Percentiles rank a stretch among this genome's conserved stretches.
These are phyloP conservation scores for Pyrus bretschneideri DNA, from an alignment of 306 rosid species.

Conservation along the genomic window DNA sequence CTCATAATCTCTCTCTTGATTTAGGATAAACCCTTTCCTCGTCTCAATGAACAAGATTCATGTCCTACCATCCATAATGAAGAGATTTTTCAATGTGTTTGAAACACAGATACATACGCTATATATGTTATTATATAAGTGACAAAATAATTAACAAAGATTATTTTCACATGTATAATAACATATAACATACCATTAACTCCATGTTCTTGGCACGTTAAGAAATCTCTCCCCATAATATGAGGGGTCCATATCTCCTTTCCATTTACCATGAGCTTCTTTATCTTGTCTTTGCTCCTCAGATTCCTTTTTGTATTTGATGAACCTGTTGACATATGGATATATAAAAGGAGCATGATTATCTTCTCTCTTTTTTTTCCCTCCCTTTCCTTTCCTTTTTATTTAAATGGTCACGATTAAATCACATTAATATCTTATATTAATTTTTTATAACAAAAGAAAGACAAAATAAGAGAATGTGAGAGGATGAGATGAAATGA, in stretches of 20 bases:
- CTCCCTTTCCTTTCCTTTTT: fast-evolving
- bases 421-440: too few species aligned
- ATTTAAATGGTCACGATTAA: too few species aligned
- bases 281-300: constrained; percentile 2
- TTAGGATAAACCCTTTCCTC: neutral
- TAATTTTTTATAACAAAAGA: too few species aligned
- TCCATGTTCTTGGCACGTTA: too few species aligned
- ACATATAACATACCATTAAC: too few species aligned
- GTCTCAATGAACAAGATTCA: neutral
- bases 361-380: too few species aligned
- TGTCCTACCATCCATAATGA: neutral
- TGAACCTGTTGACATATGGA: constrained; percentile 18
- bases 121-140: too few species aligned
- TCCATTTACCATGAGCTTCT: neutral
- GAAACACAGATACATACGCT: too few species aligned
- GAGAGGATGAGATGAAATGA: fast-evolving
- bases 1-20: neutral
- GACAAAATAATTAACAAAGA: too few species aligned
- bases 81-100: neutral
- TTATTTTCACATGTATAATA: too few species aligned
- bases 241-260: neutral
- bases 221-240: neutral
- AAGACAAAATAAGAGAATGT: too few species aligned
- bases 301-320: constrained; percentile 10
- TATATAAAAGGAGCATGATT: neutral